phyloP scores from a whole-genome alignment of 305 asterid species.

The Fraxinus latifolia region DNA sequence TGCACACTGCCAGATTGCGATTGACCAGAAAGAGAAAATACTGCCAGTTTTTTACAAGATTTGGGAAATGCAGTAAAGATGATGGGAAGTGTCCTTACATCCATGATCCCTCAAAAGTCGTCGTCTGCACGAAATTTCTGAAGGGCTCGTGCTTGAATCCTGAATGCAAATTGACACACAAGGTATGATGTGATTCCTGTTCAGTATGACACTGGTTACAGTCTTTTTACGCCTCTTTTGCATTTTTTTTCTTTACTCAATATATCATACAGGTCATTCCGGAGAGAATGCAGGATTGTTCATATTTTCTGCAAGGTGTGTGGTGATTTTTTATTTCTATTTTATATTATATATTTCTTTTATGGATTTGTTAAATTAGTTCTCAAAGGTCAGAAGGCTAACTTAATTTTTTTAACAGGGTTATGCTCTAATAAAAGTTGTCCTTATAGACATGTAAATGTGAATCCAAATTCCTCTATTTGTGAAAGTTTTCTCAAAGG shows the following conservation, averaged over 20 bases:
- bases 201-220: constrained; percentile 15
- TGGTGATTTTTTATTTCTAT: neutral
- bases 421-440: constrained; percentile 83
- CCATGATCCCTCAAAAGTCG: constrained; percentile 83
- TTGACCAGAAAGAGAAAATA: constrained; percentile 79
- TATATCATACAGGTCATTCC: constrained; percentile 69
- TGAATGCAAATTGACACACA: constrained; percentile 84
- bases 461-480: constrained; percentile 60
- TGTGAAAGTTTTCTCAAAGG: constrained; percentile 94
- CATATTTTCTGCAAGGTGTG: constrained; percentile 86
- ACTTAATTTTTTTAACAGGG: constrained; percentile 52
- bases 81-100: constrained; percentile 83
- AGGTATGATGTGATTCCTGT: constrained; percentile 52
- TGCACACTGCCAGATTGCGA: constrained; percentile 88
- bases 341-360: neutral
- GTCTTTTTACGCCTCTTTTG: neutral
- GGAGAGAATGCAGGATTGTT: constrained; percentile 98
- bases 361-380: constrained; percentile 12
- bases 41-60: constrained; percentile 92
- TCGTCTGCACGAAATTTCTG: constrained; percentile 90
- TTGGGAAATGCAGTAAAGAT: constrained; percentile 90
- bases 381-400: constrained; percentile 22
- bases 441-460: constrained; percentile 90
- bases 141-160: constrained; percentile 65
- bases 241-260: constrained; percentile 31